Evolutionary conservation across 257 asterid species (phyloP).

Genomic region (Solanum pimpinellifolium): DNA sequence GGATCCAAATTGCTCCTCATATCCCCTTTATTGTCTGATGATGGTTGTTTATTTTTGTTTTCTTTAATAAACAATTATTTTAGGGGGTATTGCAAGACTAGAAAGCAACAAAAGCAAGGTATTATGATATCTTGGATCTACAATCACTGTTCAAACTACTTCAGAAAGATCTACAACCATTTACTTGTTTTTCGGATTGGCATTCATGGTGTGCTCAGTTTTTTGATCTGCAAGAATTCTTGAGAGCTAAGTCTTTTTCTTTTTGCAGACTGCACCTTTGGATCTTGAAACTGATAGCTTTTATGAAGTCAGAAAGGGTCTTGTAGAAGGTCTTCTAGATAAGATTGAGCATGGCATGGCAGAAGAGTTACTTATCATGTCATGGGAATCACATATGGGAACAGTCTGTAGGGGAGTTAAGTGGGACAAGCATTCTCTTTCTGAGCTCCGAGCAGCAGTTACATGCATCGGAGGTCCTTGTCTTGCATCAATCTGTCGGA

Average conservation of each 20-base stretch:
- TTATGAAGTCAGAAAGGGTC: conserved; percentile 51
- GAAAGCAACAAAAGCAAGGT: background rate
- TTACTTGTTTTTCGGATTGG: background rate
- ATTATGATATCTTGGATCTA: background rate
- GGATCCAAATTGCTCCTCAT: background rate
- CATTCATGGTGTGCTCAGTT: background rate
- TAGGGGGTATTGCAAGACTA: background rate
- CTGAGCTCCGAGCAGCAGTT: conserved; percentile 64
- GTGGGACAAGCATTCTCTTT: conserved; percentile 74
- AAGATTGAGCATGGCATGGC: conserved; percentile 65
- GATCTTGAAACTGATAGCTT: conserved; percentile 82
- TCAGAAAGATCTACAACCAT: background rate
- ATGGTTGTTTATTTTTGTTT: background rate
- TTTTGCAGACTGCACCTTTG: conserved; percentile 74
- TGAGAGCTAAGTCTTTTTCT: conserved; percentile 2
- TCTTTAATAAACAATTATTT: background rate
- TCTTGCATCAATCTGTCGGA: conserved; percentile 64
- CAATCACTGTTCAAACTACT: background rate
- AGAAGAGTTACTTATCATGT: conserved; percentile 69
- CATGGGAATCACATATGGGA: conserved; percentile 62
- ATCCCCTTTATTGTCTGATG: background rate
- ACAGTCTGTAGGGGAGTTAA: conserved; percentile 78
- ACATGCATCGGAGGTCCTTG: conserved; percentile 76
- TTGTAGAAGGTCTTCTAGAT: conserved; percentile 49
- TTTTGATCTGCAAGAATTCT: background rate